These are phyloP conservation scores for Penicillium oxalicum DNA, from an alignment of 2,329 filamentous ascomycete species.

Conservation along the genomic window DNA sequence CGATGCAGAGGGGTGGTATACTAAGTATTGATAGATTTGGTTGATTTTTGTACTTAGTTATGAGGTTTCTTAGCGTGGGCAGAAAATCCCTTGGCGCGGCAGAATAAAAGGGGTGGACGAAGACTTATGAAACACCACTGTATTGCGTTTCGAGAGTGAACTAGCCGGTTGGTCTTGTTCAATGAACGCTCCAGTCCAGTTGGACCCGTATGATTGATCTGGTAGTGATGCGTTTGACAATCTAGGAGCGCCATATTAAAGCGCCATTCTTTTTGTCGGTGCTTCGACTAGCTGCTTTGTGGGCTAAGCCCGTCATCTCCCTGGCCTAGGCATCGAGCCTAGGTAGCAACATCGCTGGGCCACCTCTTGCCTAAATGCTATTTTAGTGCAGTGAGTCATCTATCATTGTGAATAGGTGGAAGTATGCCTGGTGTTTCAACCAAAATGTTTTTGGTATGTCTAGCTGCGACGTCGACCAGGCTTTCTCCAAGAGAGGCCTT, in stretches of 20 bases:
- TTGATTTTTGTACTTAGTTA: too few species aligned
- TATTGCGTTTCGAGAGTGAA: not conserved
- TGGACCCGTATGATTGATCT: not conserved
- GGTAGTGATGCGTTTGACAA: not conserved
- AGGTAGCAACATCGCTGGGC: not conserved
- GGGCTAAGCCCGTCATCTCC: not conserved
- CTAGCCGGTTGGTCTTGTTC: not conserved
- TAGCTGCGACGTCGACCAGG: not conserved
- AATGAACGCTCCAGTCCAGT: not conserved
- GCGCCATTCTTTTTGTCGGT: not conserved
- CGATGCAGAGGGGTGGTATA: conserved; percentile 11
- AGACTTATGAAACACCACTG: not conserved
- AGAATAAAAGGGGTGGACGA: too few species aligned
- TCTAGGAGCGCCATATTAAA: not conserved
- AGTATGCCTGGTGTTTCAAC: not conserved
- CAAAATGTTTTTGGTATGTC: not conserved
- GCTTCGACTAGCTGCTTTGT: not conserved
- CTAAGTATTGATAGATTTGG: conserved; percentile 5
- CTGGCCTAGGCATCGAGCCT: not conserved
- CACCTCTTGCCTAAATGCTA: not conserved
- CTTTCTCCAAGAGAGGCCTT: not conserved
- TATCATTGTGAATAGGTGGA: not conserved
- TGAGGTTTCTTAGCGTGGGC: too few species aligned
- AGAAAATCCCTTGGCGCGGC: too few species aligned
- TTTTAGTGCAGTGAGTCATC: not conserved